These are phyloP conservation scores for Pyropia yezoensis DNA, from an alignment of 23 red algal species.

Conservation along the genomic window DNA sequence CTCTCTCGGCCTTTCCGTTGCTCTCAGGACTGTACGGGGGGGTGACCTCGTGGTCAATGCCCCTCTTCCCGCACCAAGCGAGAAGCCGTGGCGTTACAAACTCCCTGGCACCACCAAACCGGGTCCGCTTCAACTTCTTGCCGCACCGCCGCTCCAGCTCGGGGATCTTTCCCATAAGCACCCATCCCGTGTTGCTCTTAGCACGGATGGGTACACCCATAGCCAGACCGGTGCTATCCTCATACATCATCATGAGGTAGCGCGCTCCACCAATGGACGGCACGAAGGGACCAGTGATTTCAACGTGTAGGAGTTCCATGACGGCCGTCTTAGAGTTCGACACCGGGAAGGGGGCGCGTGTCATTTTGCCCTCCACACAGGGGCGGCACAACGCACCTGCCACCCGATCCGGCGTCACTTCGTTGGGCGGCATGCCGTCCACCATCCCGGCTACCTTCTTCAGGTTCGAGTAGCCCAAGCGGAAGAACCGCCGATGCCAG, in stretches of 20 bases:
- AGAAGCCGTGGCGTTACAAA: background rate
- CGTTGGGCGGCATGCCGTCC: background rate
- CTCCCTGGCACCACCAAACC: background rate
- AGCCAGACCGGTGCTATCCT: background rate
- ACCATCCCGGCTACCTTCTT: background rate
- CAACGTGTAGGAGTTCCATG: slow-evolving; percentile 8
- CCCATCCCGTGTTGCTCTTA: background rate
- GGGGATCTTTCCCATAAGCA: background rate
- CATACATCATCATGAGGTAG: slow-evolving; percentile 11
- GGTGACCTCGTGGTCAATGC: background rate
- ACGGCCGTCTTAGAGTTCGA: background rate
- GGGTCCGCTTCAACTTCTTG: background rate
- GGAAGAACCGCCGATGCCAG: too few species aligned
- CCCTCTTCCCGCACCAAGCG: background rate
- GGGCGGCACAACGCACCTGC: background rate
- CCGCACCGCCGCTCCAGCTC: background rate
- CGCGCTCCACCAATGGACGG: slow-evolving; percentile 4
- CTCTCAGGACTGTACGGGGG: background rate
- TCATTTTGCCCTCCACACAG: too few species aligned
- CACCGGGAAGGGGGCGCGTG: background rate
- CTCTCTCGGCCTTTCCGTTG: slow-evolving; percentile 5
- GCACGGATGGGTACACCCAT: background rate
- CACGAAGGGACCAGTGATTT: slow-evolving; percentile 1
- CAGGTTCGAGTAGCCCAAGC: too few species aligned
- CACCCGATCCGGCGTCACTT: background rate